Percentiles rank a stretch among this genome's conserved stretches.
Evolutionary conservation across 148 eudicot species (phyloP).

Genomic region (Tetragonia tetragonoides): DNA sequence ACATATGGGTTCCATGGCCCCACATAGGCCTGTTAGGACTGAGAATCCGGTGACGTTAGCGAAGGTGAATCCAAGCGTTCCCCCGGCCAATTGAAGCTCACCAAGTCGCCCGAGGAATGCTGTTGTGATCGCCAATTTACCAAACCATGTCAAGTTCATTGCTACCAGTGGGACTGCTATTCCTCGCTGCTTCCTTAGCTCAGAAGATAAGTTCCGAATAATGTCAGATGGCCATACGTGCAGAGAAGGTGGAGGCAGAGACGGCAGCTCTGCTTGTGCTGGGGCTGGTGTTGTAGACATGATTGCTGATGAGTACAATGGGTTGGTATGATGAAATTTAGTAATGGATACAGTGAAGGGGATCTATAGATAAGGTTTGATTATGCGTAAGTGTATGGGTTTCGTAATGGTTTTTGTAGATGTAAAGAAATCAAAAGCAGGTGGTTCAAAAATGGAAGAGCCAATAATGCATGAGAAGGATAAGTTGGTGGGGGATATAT

Average conservation of each 20-base stretch:
- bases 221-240: slow-evolving; percentile 25
- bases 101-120: slow-evolving; percentile 76
- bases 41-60: slow-evolving; percentile 88
- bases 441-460: slow-evolving; percentile 19
- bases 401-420: slow-evolving; percentile 25
- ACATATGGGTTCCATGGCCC: slow-evolving; percentile 93
- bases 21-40: slow-evolving; percentile 62
- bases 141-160: slow-evolving; percentile 75
- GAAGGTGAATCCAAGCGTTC: slow-evolving; percentile 68
- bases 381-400: slow-evolving; percentile 28
- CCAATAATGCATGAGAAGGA: slow-evolving; percentile 8
- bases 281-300: slow-evolving; percentile 15
- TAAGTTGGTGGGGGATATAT: slow-evolving; percentile 16
- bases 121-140: slow-evolving; percentile 65
- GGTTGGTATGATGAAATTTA: background rate
- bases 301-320: background rate
- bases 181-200: slow-evolving; percentile 54
- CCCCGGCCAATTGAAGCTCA: slow-evolving; percentile 70
- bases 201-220: slow-evolving; percentile 21
- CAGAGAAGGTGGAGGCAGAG: slow-evolving; percentile 3
- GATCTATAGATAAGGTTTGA: slow-evolving; percentile 14
- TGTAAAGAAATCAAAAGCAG: slow-evolving; percentile 15
- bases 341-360: background rate
- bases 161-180: slow-evolving; percentile 54
- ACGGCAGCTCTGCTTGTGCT: background rate